phyloP scores from a whole-genome alignment of 192 early-diverging fungal species.

The Funneliformis mosseae region DNA sequence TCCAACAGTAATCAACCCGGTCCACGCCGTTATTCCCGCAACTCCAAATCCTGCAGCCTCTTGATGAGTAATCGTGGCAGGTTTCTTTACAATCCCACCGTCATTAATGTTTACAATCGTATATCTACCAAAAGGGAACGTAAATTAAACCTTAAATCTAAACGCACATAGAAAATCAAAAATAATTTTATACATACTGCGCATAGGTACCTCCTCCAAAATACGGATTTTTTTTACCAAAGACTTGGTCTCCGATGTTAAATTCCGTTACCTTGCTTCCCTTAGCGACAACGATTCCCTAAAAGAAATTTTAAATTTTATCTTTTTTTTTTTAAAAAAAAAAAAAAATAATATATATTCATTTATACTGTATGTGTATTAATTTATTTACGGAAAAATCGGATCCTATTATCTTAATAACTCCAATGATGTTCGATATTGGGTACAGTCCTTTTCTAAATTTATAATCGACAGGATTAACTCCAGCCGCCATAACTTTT shows the following conservation, averaged over 20 bases:
- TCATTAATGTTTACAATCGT: not conserved
- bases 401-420: not conserved
- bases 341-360: not conserved
- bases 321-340: not conserved
- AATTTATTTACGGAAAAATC: slow-evolving; percentile 20
- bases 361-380: too few species aligned
- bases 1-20: not conserved
- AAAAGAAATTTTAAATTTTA: slow-evolving; percentile 31
- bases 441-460: slow-evolving; percentile 36
- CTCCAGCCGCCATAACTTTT: slow-evolving; percentile 40
- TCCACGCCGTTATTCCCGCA: not conserved
- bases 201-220: slow-evolving; percentile 1
- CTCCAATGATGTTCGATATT: slow-evolving; percentile 19
- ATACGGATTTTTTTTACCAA: slow-evolving; percentile 32
- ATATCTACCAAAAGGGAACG: not conserved
- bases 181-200: slow-evolving; percentile 23
- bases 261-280: slow-evolving; percentile 36
- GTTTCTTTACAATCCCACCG: not conserved
- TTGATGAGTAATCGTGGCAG: not conserved
- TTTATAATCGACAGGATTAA: slow-evolving; percentile 49
- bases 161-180: not conserved
- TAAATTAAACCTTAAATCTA: not conserved
- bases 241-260: slow-evolving; percentile 41
- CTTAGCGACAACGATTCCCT: slow-evolving; percentile 37
- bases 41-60: slow-evolving; percentile 13